Evolutionary conservation across 768 basidiomycete species (phyloP).

Genomic region (Tubosaeta sp.): DNA sequence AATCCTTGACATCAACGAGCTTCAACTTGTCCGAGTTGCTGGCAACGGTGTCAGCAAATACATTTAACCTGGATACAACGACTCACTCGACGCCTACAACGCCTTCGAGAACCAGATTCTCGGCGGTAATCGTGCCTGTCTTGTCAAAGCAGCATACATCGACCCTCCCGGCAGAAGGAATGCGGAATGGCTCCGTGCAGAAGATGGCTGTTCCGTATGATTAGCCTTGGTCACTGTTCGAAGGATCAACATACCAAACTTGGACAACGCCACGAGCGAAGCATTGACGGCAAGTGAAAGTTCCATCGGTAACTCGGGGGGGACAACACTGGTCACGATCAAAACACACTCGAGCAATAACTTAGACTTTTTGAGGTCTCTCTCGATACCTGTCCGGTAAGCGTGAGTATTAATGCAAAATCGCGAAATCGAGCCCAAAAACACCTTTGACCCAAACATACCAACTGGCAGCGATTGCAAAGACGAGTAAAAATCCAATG

Average conservation of each 20-base stretch:
- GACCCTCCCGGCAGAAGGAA: constrained; percentile 91
- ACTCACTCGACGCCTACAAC: constrained; percentile 87
- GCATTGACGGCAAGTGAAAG: constrained; percentile 94
- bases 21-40: constrained; percentile 58
- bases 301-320: constrained; percentile 98
- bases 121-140: constrained; percentile 97
- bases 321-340: constrained; percentile 96
- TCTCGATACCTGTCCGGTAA: constrained; percentile 66
- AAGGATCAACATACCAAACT: constrained; percentile 60
- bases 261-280: constrained; percentile 87
- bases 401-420: constrained; percentile 3
- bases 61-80: background rate
- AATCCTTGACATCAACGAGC: constrained; percentile 76
- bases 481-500: constrained; percentile 95
- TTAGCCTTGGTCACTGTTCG: background rate
- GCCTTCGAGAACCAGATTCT: constrained; percentile 92
- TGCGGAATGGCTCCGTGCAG: constrained; percentile 98
- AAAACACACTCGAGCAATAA: constrained; percentile 91
- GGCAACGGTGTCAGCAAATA: constrained; percentile 4
- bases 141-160: constrained; percentile 99
- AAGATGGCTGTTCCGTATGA: constrained; percentile 70
- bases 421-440: constrained; percentile 12
- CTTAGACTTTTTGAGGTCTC: constrained; percentile 92
- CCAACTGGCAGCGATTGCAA: constrained; percentile 96
- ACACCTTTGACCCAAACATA: constrained; percentile 97